Conservation (phyloP, 805 yeast species). For the Zygotorulaspora danielsina region DNA sequence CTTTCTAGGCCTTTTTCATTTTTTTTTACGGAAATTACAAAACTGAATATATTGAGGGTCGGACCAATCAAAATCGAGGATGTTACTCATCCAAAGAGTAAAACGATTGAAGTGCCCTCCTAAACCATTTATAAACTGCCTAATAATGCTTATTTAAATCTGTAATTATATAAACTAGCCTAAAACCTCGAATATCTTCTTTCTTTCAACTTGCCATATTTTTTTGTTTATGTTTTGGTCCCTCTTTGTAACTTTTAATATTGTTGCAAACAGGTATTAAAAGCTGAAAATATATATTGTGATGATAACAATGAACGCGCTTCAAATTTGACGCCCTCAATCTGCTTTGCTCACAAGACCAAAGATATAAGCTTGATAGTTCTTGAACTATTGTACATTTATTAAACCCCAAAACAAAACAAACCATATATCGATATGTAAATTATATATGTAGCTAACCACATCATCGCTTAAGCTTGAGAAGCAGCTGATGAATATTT, state of each 20-base stretch:
- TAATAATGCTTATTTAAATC: neutral
- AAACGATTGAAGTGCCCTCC: neutral
- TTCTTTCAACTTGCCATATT: neutral
- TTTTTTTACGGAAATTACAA: neutral
- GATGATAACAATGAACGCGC: too few relatives aligned
- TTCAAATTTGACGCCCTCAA: too few relatives aligned
- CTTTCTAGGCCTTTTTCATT: neutral
- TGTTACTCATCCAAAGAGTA: slow-evolving; percentile 11
- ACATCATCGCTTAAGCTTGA: slow-evolving; percentile 34
- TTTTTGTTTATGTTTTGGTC: neutral
- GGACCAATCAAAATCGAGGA: slow-evolving; percentile 11
- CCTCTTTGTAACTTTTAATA: neutral
- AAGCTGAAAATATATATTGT: too few relatives aligned
- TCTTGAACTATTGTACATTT: slow-evolving; percentile 13
- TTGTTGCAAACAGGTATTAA: too few relatives aligned
- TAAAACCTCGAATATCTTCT: neutral
- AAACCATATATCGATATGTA: slow-evolving; percentile 5
- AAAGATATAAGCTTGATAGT: too few relatives aligned
- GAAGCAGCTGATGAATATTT: slow-evolving; percentile 74
- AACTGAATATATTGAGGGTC: neutral
- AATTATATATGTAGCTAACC: slow-evolving; percentile 5
- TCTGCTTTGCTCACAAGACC: too few relatives aligned
- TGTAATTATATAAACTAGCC: neutral
- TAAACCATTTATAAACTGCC: neutral
- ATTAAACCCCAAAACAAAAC: slow-evolving; percentile 3